Base-by-base conservation (phyloP, 805 yeast species). In the Yamadazyma tumulicola region DNA sequence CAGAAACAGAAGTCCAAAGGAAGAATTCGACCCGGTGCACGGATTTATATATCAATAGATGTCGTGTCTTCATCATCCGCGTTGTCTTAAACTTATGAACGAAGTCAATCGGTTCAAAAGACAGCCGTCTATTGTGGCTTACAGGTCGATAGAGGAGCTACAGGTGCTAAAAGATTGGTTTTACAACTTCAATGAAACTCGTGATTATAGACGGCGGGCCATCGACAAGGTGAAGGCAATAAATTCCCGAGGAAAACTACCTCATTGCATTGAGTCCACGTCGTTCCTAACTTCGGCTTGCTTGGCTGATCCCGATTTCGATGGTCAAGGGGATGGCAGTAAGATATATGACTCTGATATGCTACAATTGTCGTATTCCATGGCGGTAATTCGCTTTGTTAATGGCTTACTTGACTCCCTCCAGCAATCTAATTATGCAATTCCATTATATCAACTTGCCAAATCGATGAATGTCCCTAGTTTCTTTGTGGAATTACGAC, bases 321-420 rank as follows among this genome's bases (percentile, higher is more conserved):
- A 5, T 8, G 11, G 29, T n/a, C 6, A 26, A 31, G 21, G 46
- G 41, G 11, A 49, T 27, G 11, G 9, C 17, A 4, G 12, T 25
- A 3, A 31, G 37, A 15, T 31, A 19, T 6, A 28, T 24, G 74
- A 71, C 31, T 45, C 60, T 12, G 52, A 53, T 31, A 42, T 64
- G 0, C 48, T 76, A 2, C 70, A 77, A 41, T 48, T 79, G 42
- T 66, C 80, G 4, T 85, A 84, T 52, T 63, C 88, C 0, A 79
- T 84, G 85, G 76, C 87, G 0, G 49, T 89, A 9, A 79, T 87
- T 18, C 66, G 94, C 38, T 87, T 91, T 60, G 97, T 93, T 17
- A 93, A 93, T 57, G 97, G 97, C 2, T 57, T 87, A 3, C 58
- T 93, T 23, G 98, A 93, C 55, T 93, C 95, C 0, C 73, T 73